These are phyloP conservation scores for Aristolochia californica DNA, from an alignment of 164 flowering plant genomes.

Conservation along the genomic window DNA sequence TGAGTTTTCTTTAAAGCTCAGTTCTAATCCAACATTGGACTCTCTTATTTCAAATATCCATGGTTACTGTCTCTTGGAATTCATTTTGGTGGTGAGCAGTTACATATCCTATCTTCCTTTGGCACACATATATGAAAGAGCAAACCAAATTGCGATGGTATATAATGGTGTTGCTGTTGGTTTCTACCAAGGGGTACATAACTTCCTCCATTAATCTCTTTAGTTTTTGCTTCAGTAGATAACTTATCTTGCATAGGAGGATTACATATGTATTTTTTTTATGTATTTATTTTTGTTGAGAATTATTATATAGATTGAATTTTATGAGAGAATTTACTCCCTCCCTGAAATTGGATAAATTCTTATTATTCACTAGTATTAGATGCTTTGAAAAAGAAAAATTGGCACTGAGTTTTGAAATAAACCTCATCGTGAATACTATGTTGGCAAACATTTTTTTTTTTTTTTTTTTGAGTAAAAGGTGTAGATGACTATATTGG, in stretches of 20 bases:
- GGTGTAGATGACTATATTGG: too few species aligned
- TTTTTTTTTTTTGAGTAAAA: too few species aligned
- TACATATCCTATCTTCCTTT: slow-evolving; percentile 93
- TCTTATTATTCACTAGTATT: too few species aligned
- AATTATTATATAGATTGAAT: too few species aligned
- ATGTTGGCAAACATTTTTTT: too few species aligned
- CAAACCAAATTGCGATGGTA: slow-evolving; percentile 47
- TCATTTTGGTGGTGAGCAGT: slow-evolving; percentile 26
- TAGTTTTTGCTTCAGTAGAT: neutral
- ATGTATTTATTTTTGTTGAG: too few species aligned
- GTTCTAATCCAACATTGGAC: neutral
- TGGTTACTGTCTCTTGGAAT: neutral
- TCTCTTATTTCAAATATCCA: neutral
- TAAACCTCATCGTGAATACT: too few species aligned
- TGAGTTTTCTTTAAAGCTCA: slow-evolving; percentile 26
- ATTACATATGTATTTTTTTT: too few species aligned
- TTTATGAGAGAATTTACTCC: too few species aligned
- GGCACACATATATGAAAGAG: slow-evolving; percentile 96
- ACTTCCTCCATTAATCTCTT: neutral
- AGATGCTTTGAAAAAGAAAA: too few species aligned
- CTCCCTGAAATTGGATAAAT: too few species aligned
- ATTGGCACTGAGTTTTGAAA: too few species aligned
- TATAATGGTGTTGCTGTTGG: slow-evolving; percentile 84
- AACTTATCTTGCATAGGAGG: neutral
- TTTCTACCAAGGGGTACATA: slow-evolving; percentile 89